These are phyloP conservation scores for Xenoacremonium recifei DNA, from an alignment of 2,329 filamentous ascomycete genomes.

Conservation along the genomic window DNA sequence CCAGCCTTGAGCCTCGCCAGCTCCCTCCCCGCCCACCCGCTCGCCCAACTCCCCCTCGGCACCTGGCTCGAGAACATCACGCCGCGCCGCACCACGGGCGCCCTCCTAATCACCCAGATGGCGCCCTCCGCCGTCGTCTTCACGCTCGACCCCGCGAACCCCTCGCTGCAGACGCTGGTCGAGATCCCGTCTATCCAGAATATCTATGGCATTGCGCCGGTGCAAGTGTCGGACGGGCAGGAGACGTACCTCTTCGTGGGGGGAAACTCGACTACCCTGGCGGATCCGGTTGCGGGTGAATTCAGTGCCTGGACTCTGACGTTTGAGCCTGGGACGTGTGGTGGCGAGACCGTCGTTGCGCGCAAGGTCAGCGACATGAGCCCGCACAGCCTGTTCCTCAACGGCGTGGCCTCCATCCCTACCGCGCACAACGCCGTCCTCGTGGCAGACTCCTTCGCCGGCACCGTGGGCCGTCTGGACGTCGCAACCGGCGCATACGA, in stretches of 20 bases:
- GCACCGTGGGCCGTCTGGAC: constrained; percentile 10
- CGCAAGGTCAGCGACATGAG: constrained; percentile 14
- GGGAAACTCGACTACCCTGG: constrained; percentile 12
- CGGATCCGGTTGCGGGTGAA: constrained; percentile 6
- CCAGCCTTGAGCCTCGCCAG: constrained; percentile 7
- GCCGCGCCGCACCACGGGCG: constrained; percentile 14
- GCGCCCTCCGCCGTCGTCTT: constrained; percentile 12
- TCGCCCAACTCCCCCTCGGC: constrained; percentile 11
- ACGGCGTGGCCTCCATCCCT: constrained; percentile 12
- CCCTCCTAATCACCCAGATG: constrained; percentile 15
- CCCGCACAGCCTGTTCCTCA: constrained; percentile 5
- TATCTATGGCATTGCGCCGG: constrained; percentile 13
- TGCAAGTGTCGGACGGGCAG: background rate
- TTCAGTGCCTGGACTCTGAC: constrained; percentile 14
- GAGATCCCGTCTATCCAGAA: constrained; percentile 15
- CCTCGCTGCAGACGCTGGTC: constrained; percentile 10
- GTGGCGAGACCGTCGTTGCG: constrained; percentile 1
- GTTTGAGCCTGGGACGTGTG: constrained; percentile 1
- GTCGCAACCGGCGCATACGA: constrained; percentile 9
- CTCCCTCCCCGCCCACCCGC: constrained; percentile 6
- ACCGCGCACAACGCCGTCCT: constrained; percentile 8
- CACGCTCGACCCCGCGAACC: constrained; percentile 12
- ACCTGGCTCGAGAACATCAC: constrained; percentile 21
- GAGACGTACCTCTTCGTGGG: constrained; percentile 17
- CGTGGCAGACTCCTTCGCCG: constrained; percentile 10